These are phyloP conservation scores for Scheffersomyces amazonensis DNA, from an alignment of 805 yeast species.

Conservation along the genomic window DNA sequence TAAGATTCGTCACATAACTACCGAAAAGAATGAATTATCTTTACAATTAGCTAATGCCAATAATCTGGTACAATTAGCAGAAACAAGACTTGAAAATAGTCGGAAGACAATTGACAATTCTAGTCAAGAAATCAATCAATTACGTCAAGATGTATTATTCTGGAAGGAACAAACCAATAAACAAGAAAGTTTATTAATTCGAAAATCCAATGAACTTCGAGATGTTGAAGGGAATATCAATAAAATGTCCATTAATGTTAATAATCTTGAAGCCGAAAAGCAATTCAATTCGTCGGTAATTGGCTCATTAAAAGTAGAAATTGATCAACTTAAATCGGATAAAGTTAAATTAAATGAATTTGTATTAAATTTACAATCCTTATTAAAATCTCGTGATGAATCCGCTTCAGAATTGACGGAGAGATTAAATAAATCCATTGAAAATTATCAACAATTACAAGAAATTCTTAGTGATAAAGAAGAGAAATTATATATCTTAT, in stretches of 20 bases:
- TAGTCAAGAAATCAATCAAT: slow-evolving; percentile 23
- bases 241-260: slow-evolving; percentile 41
- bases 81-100: slow-evolving; percentile 49
- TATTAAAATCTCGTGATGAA: slow-evolving; percentile 59
- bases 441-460: slow-evolving; percentile 42
- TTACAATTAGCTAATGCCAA: slow-evolving; percentile 51
- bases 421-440: slow-evolving; percentile 48
- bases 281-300: slow-evolving; percentile 48
- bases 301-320: slow-evolving; percentile 49
- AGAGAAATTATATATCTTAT: slow-evolving; percentile 46
- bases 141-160: slow-evolving; percentile 27
- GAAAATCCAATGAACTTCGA: slow-evolving; percentile 48
- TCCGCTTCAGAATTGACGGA: slow-evolving; percentile 48
- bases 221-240: slow-evolving; percentile 48
- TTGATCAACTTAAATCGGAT: slow-evolving; percentile 53
- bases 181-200: slow-evolving; percentile 31
- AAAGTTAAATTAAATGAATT: slow-evolving; percentile 54
- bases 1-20: slow-evolving; percentile 23
- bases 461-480: slow-evolving; percentile 52
- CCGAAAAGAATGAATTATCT: slow-evolving; percentile 38
- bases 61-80: slow-evolving; percentile 51
- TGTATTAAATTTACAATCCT: slow-evolving; percentile 57
- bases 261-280: slow-evolving; percentile 54
- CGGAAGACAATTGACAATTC: slow-evolving; percentile 26
- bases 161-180: slow-evolving; percentile 42